Base-by-base conservation (phyloP, 2,329 filamentous ascomycete species). In the Lasiodiplodia sp. region DNA sequence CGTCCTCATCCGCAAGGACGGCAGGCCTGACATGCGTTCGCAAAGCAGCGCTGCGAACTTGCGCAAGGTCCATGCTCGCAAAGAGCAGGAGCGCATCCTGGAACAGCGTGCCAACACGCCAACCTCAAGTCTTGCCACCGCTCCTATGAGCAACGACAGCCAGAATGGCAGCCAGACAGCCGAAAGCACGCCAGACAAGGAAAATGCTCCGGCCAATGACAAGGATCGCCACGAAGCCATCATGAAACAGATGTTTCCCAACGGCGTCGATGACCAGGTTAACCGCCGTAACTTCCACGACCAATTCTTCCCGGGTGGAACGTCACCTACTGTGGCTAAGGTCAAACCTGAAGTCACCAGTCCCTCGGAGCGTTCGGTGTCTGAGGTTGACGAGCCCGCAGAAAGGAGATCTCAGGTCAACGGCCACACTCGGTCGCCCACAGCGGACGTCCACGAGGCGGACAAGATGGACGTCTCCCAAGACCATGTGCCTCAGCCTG, bases 41-140 rank as follows among this genome's bases (percentile, higher is more conserved):
- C 82, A 85, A n/a, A 83, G 81, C 70, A 84, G 82, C 14, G 83
- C 83, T n/a, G 83, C 83, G 58, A 85, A 85, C 69, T 73, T 85
- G 16, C 79, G 83, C 49, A 85, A 85, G 71, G 83, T 85, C 3
- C 83, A 85, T 71, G 82, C 83, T 28, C 80, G 82, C 68, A 85
- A 84, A 67, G 83, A 85, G 21, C 69, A 71, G 44, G 69, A 71
- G 66, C 64, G 66, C 23, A 66, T 60, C 10, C 4, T 51, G 38
- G 69, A 69, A 31, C 66, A 66, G n/a, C 60, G 49, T 12, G 34
- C 47, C 14, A 66, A 66, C 56, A 78, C 77, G 0, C 76, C 78
- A 3, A 69, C 68, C 2, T 70, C 69, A 16, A 56, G 68, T 12
- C 28, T 66, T 23, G 60, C 66, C 7, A 72, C 70, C 14, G 64